Evolutionary conservation across 148 eudicot genomes (phyloP).

Genomic region (Camellia lanceoleosa): DNA sequence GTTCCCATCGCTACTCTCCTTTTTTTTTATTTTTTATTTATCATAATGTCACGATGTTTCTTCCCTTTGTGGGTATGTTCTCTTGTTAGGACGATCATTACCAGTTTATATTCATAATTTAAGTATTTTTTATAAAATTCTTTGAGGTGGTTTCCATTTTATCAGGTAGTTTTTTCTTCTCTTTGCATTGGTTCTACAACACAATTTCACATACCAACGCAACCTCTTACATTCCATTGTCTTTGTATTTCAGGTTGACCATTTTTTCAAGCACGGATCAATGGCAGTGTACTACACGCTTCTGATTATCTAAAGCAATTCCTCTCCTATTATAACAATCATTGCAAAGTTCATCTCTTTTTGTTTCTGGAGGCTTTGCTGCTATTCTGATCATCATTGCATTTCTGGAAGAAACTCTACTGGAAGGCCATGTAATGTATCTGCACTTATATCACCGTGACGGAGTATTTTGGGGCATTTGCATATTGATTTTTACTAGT

Average conservation of each 20-base stretch:
- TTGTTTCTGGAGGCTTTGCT: conserved; percentile 91
- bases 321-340: conserved; percentile 68
- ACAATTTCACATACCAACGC: not conserved
- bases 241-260: conserved; percentile 64
- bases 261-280: conserved; percentile 89
- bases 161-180: not conserved
- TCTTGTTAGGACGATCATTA: not conserved
- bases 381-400: conserved; percentile 91
- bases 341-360: conserved; percentile 90
- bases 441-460: not conserved
- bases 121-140: not conserved
- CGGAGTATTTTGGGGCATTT: conserved; percentile 6
- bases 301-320: conserved; percentile 91
- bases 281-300: conserved; percentile 70
- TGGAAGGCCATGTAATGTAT: conserved; percentile 96
- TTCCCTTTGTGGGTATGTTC: conserved; percentile 5
- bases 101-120: not conserved
- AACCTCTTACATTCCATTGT: conserved; percentile 6
- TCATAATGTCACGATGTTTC: not conserved
- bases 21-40: not conserved
- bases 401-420: conserved; percentile 86
- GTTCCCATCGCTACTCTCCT: not conserved
- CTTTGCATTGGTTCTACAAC: not conserved
- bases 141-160: not conserved
- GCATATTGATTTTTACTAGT: not conserved